phyloP scores from a whole-genome alignment of 2,329 filamentous ascomycete species.

The Graphiopsis chlorocephala region DNA sequence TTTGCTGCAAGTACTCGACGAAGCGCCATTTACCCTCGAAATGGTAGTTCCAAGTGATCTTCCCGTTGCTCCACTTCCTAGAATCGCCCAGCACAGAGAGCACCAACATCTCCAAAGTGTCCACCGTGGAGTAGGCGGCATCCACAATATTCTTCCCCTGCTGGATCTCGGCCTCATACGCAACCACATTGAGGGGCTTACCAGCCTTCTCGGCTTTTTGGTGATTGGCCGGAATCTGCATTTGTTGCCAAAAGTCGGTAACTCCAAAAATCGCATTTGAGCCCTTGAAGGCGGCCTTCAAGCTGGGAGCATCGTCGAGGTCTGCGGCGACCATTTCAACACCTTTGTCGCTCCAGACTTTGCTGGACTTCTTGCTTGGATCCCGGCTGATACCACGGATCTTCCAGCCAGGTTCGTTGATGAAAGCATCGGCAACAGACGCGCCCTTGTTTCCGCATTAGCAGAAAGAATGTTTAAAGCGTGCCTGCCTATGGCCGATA shows the following conservation, averaged over 20 bases:
- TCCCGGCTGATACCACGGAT: conserved; percentile 58
- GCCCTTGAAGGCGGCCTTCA: conserved; percentile 46
- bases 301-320: conserved; percentile 45
- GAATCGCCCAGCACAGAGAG: conserved; percentile 35
- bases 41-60: conserved; percentile 33
- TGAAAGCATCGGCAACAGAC: background rate
- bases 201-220: background rate
- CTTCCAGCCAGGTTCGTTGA: background rate
- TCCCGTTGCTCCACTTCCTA: conserved; percentile 29
- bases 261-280: conserved; percentile 51
- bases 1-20: conserved; percentile 33
- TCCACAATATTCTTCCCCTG: conserved; percentile 38
- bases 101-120: conserved; percentile 37
- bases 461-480: background rate
- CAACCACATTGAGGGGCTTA: conserved; percentile 32
- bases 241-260: conserved; percentile 53
- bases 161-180: conserved; percentile 31
- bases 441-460: background rate
- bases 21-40: conserved; percentile 39
- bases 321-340: conserved; percentile 55
- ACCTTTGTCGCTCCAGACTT: conserved; percentile 45
- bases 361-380: conserved; percentile 41
- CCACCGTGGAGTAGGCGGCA: conserved; percentile 27
- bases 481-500: background rate
- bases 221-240: conserved; percentile 21